Percentiles rank a stretch among this genome's conserved stretches.
These are phyloP conservation scores for Irineochytrium annulatum DNA, from an alignment of 192 early-diverging fungal genomes.

Conservation along the genomic window DNA sequence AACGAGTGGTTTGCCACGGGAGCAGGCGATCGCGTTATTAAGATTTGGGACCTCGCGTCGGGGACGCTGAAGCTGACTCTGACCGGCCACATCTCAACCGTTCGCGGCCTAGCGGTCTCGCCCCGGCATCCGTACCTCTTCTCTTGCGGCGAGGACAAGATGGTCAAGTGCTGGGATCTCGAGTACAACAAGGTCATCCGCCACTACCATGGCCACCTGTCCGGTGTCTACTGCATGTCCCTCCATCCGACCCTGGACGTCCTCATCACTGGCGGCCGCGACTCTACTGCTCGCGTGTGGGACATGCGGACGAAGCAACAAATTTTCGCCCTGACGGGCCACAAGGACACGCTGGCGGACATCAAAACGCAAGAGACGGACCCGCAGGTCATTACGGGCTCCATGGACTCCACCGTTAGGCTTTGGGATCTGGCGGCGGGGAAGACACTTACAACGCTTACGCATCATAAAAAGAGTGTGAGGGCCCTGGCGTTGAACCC, in stretches of 20 bases:
- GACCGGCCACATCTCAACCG: constrained; percentile 94
- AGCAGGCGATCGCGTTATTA: constrained; percentile 95
- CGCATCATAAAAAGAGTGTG: constrained; percentile 98
- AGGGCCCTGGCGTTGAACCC: constrained; percentile 89
- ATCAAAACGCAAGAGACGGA: constrained; percentile 92
- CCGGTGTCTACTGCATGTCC: constrained; percentile 85
- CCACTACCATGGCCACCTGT: constrained; percentile 97
- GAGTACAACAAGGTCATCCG: constrained; percentile 99
- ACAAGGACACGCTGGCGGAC: constrained; percentile 78
- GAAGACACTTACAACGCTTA: constrained; percentile 87
- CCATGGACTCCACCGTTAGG: constrained; percentile 87
- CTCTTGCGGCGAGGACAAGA: constrained; percentile 96
- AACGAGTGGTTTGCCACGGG: constrained; percentile 99
- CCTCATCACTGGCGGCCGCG: constrained; percentile 90
- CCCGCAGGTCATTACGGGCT: constrained; percentile 92
- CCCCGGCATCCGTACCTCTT: constrained; percentile 96
- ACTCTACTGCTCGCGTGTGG: constrained; percentile 94
- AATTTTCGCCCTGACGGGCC: constrained; percentile 85
- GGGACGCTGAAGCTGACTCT: constrained; percentile 92
- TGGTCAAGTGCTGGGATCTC: constrained; percentile 99
- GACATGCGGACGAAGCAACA: constrained; percentile 96
- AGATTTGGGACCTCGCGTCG: constrained; percentile 99
- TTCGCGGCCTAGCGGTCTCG: constrained; percentile 91
- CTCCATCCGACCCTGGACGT: constrained; percentile 94
- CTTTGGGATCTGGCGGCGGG: constrained; percentile 98